These are phyloP conservation scores for Aspergillus thermomutatus DNA, from an alignment of 2,329 filamentous ascomycete species.

Conservation along the genomic window DNA sequence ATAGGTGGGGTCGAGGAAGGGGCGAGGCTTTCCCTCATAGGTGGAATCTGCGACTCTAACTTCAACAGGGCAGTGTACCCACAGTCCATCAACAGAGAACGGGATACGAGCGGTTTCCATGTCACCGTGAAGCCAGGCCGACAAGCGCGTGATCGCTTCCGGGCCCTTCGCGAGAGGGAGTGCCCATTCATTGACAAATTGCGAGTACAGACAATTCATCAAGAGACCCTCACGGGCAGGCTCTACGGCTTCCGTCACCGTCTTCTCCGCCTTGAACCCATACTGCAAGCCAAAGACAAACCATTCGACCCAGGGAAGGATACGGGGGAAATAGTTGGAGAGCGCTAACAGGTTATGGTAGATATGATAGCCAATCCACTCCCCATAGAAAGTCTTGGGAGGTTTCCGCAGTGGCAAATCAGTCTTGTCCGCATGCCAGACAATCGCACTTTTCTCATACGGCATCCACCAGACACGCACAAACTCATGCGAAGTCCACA, in stretches of 20 bases:
- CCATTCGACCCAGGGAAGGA: conserved; percentile 89
- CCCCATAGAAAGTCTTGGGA: conserved; percentile 74
- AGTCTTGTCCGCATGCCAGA: conserved; percentile 85
- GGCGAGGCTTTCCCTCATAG: conserved; percentile 48
- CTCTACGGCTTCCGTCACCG: conserved; percentile 70
- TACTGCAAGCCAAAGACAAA: conserved; percentile 98
- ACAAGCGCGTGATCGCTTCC: conserved; percentile 77
- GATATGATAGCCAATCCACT: conserved; percentile 75
- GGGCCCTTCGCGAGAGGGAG: conserved; percentile 81
- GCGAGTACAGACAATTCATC: conserved; percentile 98
- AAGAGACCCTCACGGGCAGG: conserved; percentile 75
- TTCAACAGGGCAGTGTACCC: conserved; percentile 86
- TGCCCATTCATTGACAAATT: conserved; percentile 98
- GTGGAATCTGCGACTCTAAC: conserved; percentile 78
- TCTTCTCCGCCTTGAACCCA: conserved; percentile 69
- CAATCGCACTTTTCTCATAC: conserved; percentile 80
- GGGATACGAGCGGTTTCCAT: conserved; percentile 70
- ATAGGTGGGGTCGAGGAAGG: conserved; percentile 70
- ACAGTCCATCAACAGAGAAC: conserved; percentile 73
- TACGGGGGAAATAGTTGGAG: conserved; percentile 70
- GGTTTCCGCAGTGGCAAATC: conserved; percentile 58
- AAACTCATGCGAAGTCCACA: conserved; percentile 86
- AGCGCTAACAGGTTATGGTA: conserved; percentile 89
- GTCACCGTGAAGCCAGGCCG: conserved; percentile 80
- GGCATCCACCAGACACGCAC: conserved; percentile 98